Base-by-base conservation (phyloP, 352 stramenopile genomes). In the Globisporangium canariense region DNA sequence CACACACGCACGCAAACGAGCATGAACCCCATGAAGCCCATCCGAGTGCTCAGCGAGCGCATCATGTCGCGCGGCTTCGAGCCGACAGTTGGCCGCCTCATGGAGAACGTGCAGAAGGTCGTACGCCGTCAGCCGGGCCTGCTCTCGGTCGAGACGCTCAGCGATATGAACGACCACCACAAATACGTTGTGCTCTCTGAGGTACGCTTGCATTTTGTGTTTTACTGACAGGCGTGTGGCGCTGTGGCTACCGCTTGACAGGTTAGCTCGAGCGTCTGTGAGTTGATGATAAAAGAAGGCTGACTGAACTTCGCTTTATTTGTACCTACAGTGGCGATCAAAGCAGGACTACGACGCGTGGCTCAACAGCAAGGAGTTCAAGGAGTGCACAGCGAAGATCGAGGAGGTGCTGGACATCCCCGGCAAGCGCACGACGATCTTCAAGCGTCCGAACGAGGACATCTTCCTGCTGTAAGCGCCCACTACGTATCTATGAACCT, bases 171-270 rank as follows among this genome's bases (percentile, higher is more conserved):
- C 58, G 80, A 95, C 57, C 86, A 95, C 67, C 86, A 95, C 73
- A 95, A 93, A 75, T 95, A 93, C 62, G 83, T 95, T 30, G 76
- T 95, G 58, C 60, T 95, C 30, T 95, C 86, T 1, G 83, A 95
- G 80, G 86, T 94, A 59, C 54, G 65, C 7, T 36, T 16, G 32
- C 43, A 1, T 43, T 34, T 2, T 28, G 36, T 45, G 13, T 38
- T 3, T 46, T 20, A 18, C 14, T 40, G 3, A 40, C 34, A 13
- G 34, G 34, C 8, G 34, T 40, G 34, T 40, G 34, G 34, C 34
- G 34, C 34, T 40, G 8, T 8, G 8, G 8, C 34, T 1, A 10
- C 11, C 34, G 34, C 34, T 40, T 8, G 34, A 14, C 34, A 40
- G 11, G 34, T 10, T 40, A 40, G 34, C 8, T 40, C 8, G 34